Conservation (phyloP, 352 stramenopile genomes). For the Phytopythium chamaehyphon region DNA sequence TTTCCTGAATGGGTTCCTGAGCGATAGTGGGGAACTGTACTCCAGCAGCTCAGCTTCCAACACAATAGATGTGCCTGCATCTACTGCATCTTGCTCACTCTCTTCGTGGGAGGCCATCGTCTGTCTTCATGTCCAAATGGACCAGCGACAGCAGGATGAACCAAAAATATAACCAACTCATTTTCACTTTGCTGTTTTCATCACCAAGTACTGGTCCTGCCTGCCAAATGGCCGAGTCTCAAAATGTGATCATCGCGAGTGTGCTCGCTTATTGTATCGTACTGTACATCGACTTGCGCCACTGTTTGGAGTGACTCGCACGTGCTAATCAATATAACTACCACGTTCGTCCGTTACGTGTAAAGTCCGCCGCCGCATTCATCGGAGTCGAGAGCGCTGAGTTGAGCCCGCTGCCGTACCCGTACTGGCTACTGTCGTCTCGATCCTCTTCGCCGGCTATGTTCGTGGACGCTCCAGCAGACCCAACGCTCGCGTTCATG, state of each 20-base stretch:
- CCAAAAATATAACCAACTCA: neutral
- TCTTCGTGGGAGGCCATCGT: neutral
- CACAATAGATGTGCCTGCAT: conserved; percentile 14
- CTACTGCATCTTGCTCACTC: conserved; percentile 7
- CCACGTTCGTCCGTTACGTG: conserved; percentile 10
- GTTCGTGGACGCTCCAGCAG: conserved; percentile 6
- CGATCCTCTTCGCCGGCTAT: neutral
- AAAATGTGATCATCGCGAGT: neutral
- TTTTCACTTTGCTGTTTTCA: neutral
- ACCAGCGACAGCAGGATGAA: neutral
- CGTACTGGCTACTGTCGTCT: conserved; percentile 5
- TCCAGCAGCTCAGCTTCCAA: conserved; percentile 27
- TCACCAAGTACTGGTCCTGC: too few species aligned
- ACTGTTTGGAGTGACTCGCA: neutral
- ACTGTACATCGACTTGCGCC: conserved; percentile 1
- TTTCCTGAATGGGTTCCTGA: conserved; percentile 4
- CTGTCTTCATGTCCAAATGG: neutral
- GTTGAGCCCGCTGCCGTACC: conserved; percentile 1
- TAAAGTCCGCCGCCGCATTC: conserved; percentile 3
- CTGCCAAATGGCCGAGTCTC: too few species aligned
- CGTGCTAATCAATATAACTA: conserved; percentile 8
- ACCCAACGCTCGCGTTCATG: conserved; percentile 17
- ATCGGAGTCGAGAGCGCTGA: conserved; percentile 9
- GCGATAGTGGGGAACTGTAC: conserved; percentile 7
- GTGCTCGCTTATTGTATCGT: conserved; percentile 3